These are phyloP conservation scores for Thalassiosira hispida DNA, from an alignment of 352 stramenopile species.

Conservation along the genomic window DNA sequence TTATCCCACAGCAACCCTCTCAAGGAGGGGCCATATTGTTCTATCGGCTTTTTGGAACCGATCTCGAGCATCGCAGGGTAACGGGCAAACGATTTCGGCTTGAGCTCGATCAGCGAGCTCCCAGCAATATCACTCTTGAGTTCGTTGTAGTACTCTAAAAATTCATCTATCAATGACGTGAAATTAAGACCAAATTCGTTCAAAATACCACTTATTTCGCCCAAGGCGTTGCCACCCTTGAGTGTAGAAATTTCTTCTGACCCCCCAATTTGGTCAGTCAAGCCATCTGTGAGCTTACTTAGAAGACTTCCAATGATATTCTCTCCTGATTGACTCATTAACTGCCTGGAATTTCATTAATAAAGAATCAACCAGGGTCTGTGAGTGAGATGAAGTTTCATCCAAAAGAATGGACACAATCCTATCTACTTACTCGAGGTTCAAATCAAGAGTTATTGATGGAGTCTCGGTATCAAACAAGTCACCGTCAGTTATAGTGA, in stretches of 20 bases:
- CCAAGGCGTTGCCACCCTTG: slow-evolving; percentile 12
- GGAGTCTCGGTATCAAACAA: too few relatives aligned
- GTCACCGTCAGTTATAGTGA: too few relatives aligned
- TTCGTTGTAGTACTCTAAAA: slow-evolving; percentile 14
- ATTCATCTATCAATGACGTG: slow-evolving; percentile 22
- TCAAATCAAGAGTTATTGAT: too few relatives aligned
- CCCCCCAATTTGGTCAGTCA: slow-evolving; percentile 8
- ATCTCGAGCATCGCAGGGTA: slow-evolving; percentile 34
- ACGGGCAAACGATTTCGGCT: slow-evolving; percentile 24
- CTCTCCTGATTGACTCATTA: too few relatives aligned
- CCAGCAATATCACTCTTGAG: slow-evolving; percentile 20
- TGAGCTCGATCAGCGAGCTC: slow-evolving; percentile 17
- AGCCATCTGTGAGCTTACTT: not conserved
- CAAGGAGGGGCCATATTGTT: slow-evolving; percentile 15
- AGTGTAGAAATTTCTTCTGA: not conserved
- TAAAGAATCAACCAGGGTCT: slow-evolving; percentile 12
- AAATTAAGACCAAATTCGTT: slow-evolving; percentile 38
- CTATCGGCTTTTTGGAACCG: slow-evolving; percentile 32
- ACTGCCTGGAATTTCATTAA: too few relatives aligned
- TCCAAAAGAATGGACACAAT: too few relatives aligned
- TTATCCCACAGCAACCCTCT: slow-evolving; percentile 23
- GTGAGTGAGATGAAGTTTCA: too few relatives aligned
- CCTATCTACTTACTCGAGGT: too few relatives aligned
- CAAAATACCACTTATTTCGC: slow-evolving; percentile 23
- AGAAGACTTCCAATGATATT: slow-evolving; percentile 24